A percentile compares a stretch with the other conserved stretches of the same genome.
Evolutionary conservation across 352 stramenopile genomes (phyloP).

Genomic region (Phytophthora tentaculata): DNA sequence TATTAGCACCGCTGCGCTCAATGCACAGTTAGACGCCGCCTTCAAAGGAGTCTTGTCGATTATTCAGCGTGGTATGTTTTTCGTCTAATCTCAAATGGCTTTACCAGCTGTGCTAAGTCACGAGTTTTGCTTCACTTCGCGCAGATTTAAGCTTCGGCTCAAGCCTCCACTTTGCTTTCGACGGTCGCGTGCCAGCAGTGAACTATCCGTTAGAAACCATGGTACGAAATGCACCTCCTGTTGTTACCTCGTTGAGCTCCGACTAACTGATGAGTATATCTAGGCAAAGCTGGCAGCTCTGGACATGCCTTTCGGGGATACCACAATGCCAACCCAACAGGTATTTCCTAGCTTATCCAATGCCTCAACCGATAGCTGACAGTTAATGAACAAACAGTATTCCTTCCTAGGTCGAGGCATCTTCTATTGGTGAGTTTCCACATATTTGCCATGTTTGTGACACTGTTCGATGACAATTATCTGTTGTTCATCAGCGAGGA

Average conservation of each 20-base stretch:
- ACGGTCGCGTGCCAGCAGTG: slow-evolving; percentile 43
- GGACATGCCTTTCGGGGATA: slow-evolving; percentile 20
- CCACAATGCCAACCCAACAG: slow-evolving; percentile 5
- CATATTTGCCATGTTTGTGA: background rate
- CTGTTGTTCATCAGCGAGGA: slow-evolving; percentile 24
- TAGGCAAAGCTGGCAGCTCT: slow-evolving; percentile 35
- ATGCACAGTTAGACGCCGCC: slow-evolving; percentile 34
- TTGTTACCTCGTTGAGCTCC: background rate
- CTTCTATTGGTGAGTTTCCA: slow-evolving; percentile 29
- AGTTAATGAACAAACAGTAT: slow-evolving; percentile 15
- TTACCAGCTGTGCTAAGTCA: background rate
- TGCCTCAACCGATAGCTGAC: background rate
- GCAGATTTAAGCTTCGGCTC: slow-evolving; percentile 48
- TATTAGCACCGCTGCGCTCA: slow-evolving; percentile 18
- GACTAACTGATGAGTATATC: background rate
- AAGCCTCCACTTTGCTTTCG: slow-evolving; percentile 57
- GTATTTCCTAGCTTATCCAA: background rate
- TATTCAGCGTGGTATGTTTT: slow-evolving; percentile 31
- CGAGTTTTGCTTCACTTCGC: background rate
- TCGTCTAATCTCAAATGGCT: background rate
- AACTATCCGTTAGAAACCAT: slow-evolving; percentile 57
- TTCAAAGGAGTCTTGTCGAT: slow-evolving; percentile 32
- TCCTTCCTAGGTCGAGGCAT: slow-evolving; percentile 26
- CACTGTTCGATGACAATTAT: background rate
- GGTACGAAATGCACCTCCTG: slow-evolving; percentile 20